Evolutionary conservation across 768 basidiomycete species (phyloP).

Genomic region (Leucocoprinus sp.): DNA sequence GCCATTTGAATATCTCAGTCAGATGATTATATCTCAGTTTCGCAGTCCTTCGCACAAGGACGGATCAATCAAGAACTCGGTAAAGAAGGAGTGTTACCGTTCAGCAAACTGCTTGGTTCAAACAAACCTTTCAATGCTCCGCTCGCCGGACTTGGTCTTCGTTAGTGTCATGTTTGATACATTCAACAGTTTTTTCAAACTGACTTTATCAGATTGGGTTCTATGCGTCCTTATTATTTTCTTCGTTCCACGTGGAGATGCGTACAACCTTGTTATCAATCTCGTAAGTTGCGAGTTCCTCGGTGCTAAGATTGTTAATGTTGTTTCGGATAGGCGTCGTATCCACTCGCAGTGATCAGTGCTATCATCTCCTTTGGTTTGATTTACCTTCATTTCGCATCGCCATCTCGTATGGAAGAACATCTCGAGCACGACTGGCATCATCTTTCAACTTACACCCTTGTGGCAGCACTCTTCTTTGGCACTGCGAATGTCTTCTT

Average conservation of each 20-base stretch:
- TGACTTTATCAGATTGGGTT: slow-evolving; percentile 18
- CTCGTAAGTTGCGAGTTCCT: slow-evolving; percentile 23
- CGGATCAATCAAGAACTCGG: slow-evolving; percentile 50
- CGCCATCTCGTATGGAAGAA: neutral
- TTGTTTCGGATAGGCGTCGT: slow-evolving; percentile 21
- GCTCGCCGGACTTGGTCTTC: slow-evolving; percentile 38
- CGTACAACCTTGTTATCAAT: slow-evolving; percentile 50
- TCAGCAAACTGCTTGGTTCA: slow-evolving; percentile 45
- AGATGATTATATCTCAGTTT: neutral
- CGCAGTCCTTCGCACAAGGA: slow-evolving; percentile 18
- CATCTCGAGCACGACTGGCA: neutral
- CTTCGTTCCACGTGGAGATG: slow-evolving; percentile 46
- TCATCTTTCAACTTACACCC: neutral
- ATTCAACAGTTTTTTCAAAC: neutral
- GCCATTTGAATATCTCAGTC: slow-evolving; percentile 13
- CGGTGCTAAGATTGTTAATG: neutral
- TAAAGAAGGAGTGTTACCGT: slow-evolving; percentile 47
- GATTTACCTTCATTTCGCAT: slow-evolving; percentile 30
- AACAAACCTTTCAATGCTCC: slow-evolving; percentile 52
- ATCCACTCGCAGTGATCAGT: slow-evolving; percentile 38
- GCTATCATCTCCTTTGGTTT: slow-evolving; percentile 38
- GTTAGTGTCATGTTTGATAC: slow-evolving; percentile 24
- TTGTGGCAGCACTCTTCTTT: slow-evolving; percentile 26
- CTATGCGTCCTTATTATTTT: slow-evolving; percentile 24
- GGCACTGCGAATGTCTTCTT: slow-evolving; percentile 46